Evolutionary conservation across 1,284 basidiomycete species (phyloP).

Genomic region (Ustilago crameri): DNA sequence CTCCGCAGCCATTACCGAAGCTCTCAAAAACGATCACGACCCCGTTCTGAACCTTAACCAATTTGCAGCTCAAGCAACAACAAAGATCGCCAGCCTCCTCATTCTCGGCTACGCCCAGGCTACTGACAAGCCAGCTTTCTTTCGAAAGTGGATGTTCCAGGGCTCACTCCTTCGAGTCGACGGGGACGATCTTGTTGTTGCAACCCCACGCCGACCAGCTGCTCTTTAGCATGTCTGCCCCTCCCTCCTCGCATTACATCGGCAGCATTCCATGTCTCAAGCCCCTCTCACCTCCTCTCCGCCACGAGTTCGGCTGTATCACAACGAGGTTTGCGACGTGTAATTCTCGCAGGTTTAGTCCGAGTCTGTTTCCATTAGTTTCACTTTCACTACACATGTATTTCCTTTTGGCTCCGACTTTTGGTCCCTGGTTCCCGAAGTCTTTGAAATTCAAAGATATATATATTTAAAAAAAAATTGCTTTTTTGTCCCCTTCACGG

Average conservation of each 20-base stretch:
- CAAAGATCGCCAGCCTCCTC: conserved; percentile 10
- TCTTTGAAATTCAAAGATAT: conserved; percentile 6
- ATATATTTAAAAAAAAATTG: conserved; percentile 1
- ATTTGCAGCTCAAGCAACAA: conserved; percentile 8
- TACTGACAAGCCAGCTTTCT: conserved; percentile 5
- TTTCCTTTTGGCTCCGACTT: neutral
- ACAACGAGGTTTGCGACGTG: conserved; percentile 5
- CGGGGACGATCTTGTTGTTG: conserved; percentile 5
- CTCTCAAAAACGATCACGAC: neutral
- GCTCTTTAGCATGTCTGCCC: too few species aligned
- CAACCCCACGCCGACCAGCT: too few species aligned
- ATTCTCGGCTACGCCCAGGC: conserved; percentile 2
- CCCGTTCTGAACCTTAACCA: neutral
- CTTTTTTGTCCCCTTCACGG: too few species aligned
- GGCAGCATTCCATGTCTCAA: neutral
- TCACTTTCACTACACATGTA: conserved; percentile 1
- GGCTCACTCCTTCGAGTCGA: conserved; percentile 4
- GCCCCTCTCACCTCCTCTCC: conserved; percentile 8
- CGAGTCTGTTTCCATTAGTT: neutral
- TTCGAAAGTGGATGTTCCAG: neutral
- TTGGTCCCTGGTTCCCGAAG: neutral
- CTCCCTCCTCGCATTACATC: neutral
- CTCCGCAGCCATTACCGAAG: too few species aligned
- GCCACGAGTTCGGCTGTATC: conserved; percentile 4
- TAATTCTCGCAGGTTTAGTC: neutral